Evolutionary conservation across 1,284 basidiomycete species (phyloP).

Genomic region (Sporisorium exsertum): DNA sequence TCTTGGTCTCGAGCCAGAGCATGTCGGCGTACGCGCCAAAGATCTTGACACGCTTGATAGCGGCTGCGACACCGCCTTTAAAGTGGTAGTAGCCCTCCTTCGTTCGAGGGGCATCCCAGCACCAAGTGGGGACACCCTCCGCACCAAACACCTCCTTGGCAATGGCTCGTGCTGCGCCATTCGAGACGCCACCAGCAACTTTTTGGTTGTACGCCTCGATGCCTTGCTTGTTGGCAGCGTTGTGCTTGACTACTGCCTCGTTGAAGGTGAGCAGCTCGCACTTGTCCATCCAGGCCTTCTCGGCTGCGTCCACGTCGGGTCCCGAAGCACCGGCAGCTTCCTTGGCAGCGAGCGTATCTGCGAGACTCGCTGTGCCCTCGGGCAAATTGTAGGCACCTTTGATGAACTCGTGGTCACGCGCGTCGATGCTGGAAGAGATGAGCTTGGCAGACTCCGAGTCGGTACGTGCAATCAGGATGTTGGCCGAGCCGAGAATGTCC

Average conservation of each 20-base stretch:
- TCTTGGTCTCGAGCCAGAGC: slow-evolving; percentile 82
- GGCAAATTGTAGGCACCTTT: slow-evolving; percentile 67
- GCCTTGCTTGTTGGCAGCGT: slow-evolving; percentile 70
- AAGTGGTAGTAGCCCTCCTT: slow-evolving; percentile 92
- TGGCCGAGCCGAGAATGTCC: slow-evolving; percentile 86
- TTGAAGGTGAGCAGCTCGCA: slow-evolving; percentile 78
- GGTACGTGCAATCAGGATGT: slow-evolving; percentile 89
- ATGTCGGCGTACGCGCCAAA: slow-evolving; percentile 74
- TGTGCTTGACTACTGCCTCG: slow-evolving; percentile 76
- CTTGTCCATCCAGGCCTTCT: slow-evolving; percentile 67
- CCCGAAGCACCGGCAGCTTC: slow-evolving; percentile 61
- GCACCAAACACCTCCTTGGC: slow-evolving; percentile 80
- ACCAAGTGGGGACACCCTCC: slow-evolving; percentile 77
- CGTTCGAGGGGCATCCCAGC: slow-evolving; percentile 91
- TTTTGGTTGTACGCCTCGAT: slow-evolving; percentile 74
- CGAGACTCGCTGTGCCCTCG: slow-evolving; percentile 55
- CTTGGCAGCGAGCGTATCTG: slow-evolving; percentile 61
- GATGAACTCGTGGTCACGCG: slow-evolving; percentile 74
- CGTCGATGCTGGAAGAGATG: slow-evolving; percentile 84
- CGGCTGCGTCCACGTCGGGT: slow-evolving; percentile 61
- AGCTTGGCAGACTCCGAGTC: slow-evolving; percentile 91
- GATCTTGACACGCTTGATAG: slow-evolving; percentile 82
- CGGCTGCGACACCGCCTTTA: slow-evolving; percentile 83
- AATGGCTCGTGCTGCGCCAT: slow-evolving; percentile 78
- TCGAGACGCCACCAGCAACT: slow-evolving; percentile 77